phyloP scores from a whole-genome alignment of 139 green algal genomes.

The Protoeuglena noctilucae region DNA sequence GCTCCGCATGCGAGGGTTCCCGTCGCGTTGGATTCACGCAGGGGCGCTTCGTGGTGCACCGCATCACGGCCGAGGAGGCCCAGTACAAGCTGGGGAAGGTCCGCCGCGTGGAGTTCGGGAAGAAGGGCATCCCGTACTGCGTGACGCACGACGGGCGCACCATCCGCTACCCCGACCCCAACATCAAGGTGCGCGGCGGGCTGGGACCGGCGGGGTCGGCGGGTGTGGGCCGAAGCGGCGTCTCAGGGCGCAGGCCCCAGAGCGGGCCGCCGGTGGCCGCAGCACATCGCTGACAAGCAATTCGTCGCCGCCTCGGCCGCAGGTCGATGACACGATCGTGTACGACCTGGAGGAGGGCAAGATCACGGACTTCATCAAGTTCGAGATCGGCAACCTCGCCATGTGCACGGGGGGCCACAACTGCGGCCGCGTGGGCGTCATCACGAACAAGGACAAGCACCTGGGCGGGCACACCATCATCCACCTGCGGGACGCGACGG shows the following conservation, averaged over 20 bases:
- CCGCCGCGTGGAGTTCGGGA: constrained; percentile 53
- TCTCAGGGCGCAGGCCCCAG: too few species aligned
- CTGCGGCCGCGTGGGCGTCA: constrained; percentile 76
- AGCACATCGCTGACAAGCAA: too few species aligned
- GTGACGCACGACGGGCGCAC: constrained; percentile 91
- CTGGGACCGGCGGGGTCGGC: not conserved
- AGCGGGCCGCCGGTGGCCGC: too few species aligned
- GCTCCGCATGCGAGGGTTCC: too few species aligned
- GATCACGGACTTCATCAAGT: constrained; percentile 90
- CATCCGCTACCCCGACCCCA: constrained; percentile 94
- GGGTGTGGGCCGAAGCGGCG: not conserved
- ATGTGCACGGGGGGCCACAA: constrained; percentile 88
- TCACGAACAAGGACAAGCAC: constrained; percentile 93
- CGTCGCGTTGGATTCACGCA: too few species aligned
- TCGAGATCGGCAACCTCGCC: constrained; percentile 85
- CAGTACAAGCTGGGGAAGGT: constrained; percentile 98
- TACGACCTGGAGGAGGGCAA: constrained; percentile 93
- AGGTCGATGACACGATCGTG: constrained; percentile 93
- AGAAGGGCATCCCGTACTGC: constrained; percentile 85
- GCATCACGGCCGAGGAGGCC: constrained; percentile 86
- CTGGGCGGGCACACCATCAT: constrained; percentile 77
- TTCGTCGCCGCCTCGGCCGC: too few species aligned
- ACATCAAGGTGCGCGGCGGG: constrained; percentile 51
- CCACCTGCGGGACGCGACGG: constrained; percentile 81
- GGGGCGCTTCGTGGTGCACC: constrained; percentile 94